Base-by-base conservation (phyloP, 495 filamentous ascomycete genomes). In the Neurospora sp. region DNA sequence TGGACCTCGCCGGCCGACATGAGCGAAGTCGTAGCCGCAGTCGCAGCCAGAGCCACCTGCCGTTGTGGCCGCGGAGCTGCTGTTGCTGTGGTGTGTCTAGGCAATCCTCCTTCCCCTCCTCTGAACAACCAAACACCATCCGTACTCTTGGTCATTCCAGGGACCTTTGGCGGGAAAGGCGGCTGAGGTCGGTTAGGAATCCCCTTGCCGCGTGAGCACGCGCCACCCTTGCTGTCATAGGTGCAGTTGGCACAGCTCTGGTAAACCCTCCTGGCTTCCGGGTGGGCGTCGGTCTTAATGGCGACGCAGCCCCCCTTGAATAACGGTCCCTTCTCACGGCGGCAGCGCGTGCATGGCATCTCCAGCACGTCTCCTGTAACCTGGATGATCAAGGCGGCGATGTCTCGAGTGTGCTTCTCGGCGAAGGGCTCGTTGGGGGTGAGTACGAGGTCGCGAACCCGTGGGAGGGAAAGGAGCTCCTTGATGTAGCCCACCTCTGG, bases 361-460 rank as follows among this genome's bases (percentile, higher is more conserved):
- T 65, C 37, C 2, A 69, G 73, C 27, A 68, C 27, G 10, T 74
- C 71, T 22, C 80, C 80, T 2, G 74, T 74, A 61, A 77, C 71
- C 18, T 81, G 80, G 39, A 81, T 73, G 9, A 80, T 71, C 68
- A 80, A 41, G 20, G 79, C 75, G 3, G 78, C 73, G 3, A 81
- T 74, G 47, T 80, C 78, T 22, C 77, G 42, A 1, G 73, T 35
- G 0, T 38, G 59, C 7, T 59, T 59, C 41, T 80, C 79, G 6
- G 22, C 9, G 39, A 75, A 80, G 8, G 9, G 27, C 8, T 61
- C 27, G 38, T 42, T 68, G 14, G 69, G 44, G 38, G 77, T 78
- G n/a, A 73, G 68, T 10, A 44, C 31, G 20, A 78, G 68, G 41
- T 77, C 71, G 12, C 77, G 76, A 12, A 69, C n/a, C 3, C 65